Evolutionary conservation across 345 rosid genomes (phyloP).

Genomic region (Carallia pectinifolia): DNA sequence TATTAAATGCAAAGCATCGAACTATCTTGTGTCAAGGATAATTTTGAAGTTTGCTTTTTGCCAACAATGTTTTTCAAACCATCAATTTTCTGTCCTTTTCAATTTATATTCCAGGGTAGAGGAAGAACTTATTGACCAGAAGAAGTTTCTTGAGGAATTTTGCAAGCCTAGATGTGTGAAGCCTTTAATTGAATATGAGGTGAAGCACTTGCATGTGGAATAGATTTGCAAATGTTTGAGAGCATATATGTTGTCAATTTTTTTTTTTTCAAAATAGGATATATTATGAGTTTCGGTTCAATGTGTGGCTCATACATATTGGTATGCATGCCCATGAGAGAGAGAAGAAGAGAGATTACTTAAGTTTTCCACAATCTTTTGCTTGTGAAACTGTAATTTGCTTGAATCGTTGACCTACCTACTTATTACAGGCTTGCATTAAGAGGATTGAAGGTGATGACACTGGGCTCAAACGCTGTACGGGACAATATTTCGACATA

Average conservation of each 20-base stretch:
- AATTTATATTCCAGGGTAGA: conserved; percentile 45
- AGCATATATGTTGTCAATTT: too few species aligned
- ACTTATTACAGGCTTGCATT: conserved; percentile 29
- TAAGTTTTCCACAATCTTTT: neutral
- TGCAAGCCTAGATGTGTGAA: conserved; percentile 56
- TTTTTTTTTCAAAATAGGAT: too few species aligned
- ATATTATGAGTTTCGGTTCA: too few species aligned
- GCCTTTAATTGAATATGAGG: conserved; percentile 48
- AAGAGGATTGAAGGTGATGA: conserved; percentile 39
- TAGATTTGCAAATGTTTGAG: too few species aligned
- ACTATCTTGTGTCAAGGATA: too few species aligned
- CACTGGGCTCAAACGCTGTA: conserved; percentile 27
- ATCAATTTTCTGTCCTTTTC: neutral
- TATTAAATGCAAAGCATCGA: too few species aligned
- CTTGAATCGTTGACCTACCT: neutral
- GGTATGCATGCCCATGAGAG: too few species aligned
- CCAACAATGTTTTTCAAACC: neutral
- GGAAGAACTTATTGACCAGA: conserved; percentile 48
- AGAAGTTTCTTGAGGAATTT: conserved; percentile 51
- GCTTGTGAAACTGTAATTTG: neutral
- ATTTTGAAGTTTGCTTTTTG: too few species aligned
- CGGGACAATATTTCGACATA: conserved; percentile 42
- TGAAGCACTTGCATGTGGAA: neutral
- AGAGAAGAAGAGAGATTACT: too few species aligned
- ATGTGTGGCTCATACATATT: too few species aligned